Evolutionary conservation across 23 red algal genomes (phyloP), one percentile per base, ranked within the genome.

Genomic region (Chondrus crispus): DNA sequence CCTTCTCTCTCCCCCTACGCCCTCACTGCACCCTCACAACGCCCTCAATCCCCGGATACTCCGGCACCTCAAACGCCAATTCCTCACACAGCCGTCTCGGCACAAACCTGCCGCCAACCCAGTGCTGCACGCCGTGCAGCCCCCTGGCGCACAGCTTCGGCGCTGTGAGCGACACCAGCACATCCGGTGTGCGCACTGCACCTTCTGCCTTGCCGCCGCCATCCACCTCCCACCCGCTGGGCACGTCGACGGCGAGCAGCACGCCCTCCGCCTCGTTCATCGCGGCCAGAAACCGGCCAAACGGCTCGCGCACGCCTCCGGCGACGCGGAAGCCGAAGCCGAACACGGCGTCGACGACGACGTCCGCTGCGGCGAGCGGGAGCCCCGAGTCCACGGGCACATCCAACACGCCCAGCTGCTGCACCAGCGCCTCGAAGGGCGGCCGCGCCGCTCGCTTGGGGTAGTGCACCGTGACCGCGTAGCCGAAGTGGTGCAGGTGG

Each of bases 201-300:
- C 3, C 38, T 36, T 78, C 24, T 38, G 72, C 26, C 5, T 68
- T 62, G 20, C 94, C 87, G 40, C 93, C 94, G 12, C 46, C 7
- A 28, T 95, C 94, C 20, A 99, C 97, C 57, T 96, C 62, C 97
- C 97, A 99, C 16, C 97, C 97, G 28, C 90, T 95, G 14, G 97
- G 97, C 62, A 99, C 84, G 66, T 99, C 97, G n/a, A 99, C 94
- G 12, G 50, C 63, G 6, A 99, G 46, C 24, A 95, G 48, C 68
- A 39, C 29, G 39, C 72, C 72, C 30, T 19, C 44, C 40, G 78
- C 32, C 1, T 24, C 1, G 54, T 94, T 92, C 62, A 98, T 87
- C 13, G 29, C 62, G 26, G 41, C 50, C n/a, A 95, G 79, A 24
- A 94, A 38, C 40, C 35, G 26, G 3, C 47, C 14, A 46, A 85